Evolutionary conservation across 192 early-diverging fungal species (phyloP).

Genomic region (Backusella macrospora): DNA sequence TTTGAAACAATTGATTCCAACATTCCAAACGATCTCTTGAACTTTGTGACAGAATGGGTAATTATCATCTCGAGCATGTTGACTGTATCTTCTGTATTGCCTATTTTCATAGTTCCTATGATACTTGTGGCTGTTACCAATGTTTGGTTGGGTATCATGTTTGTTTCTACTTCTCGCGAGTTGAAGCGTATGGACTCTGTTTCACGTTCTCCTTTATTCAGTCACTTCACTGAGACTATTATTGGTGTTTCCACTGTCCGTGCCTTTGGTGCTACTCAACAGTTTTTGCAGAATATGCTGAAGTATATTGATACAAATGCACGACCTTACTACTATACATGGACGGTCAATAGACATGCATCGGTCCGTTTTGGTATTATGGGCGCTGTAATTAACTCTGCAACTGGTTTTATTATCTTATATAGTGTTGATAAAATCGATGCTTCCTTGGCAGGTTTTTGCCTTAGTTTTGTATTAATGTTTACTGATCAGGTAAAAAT

Average conservation of each 20-base stretch:
- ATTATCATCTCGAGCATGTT: slow-evolving; percentile 19
- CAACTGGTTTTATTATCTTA: slow-evolving; percentile 67
- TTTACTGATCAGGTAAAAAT: slow-evolving; percentile 73
- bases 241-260: slow-evolving; percentile 80
- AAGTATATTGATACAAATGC: slow-evolving; percentile 69
- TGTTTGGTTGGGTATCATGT: slow-evolving; percentile 49
- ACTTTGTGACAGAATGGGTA: slow-evolving; percentile 15
- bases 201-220: slow-evolving; percentile 74
- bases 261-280: slow-evolving; percentile 70
- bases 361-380: slow-evolving; percentile 73
- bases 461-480: slow-evolving; percentile 76
- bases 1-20: slow-evolving; percentile 53
- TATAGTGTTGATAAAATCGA: slow-evolving; percentile 54
- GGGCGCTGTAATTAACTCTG: slow-evolving; percentile 68
- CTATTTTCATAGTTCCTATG: slow-evolving; percentile 9
- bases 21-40: slow-evolving; percentile 17
- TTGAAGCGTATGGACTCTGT: slow-evolving; percentile 88
- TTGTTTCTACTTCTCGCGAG: slow-evolving; percentile 80
- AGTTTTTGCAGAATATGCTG: slow-evolving; percentile 66
- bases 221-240: slow-evolving; percentile 73
- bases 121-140: background rate
- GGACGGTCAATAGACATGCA: slow-evolving; percentile 81
- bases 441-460: slow-evolving; percentile 82
- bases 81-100: slow-evolving; percentile 10
- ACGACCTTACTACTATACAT: slow-evolving; percentile 76